Percentiles rank a stretch among this genome's conserved stretches.
Evolutionary conservation across 164 flowering plant species (phyloP).

Genomic region (Litsea cubeba): DNA sequence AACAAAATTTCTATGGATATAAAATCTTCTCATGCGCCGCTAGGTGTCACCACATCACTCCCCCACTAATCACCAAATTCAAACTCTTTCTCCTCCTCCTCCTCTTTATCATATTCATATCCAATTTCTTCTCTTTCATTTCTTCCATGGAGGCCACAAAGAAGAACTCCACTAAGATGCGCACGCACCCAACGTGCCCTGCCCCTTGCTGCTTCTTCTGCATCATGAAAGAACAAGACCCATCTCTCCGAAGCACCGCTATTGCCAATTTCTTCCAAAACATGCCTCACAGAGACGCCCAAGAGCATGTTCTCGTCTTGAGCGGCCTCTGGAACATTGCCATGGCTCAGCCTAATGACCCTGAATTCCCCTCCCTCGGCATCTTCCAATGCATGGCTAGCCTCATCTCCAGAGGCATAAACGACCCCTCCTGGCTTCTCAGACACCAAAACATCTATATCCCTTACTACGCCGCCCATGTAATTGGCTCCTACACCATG

Average conservation of each 20-base stretch:
- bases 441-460: constrained; percentile 64
- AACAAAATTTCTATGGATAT: constrained; percentile 8
- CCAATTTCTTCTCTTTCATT: constrained; percentile 6
- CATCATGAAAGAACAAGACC: constrained; percentile 49
- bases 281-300: constrained; percentile 39
- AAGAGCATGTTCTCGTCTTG: constrained; percentile 54
- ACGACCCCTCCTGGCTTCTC: constrained; percentile 49
- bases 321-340: constrained; percentile 74
- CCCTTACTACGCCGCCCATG: constrained; percentile 91
- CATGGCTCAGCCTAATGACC: constrained; percentile 72
- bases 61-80: neutral
- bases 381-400: constrained; percentile 64
- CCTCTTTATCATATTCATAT: neutral
- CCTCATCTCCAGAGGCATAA: constrained; percentile 40
- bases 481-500: constrained; percentile 93
- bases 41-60: constrained; percentile 11
- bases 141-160: constrained; percentile 20
- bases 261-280: constrained; percentile 45
- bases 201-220: constrained; percentile 68
- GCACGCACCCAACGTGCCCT: constrained; percentile 16
- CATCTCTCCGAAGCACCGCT: constrained; percentile 32
- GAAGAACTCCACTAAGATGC: constrained; percentile 15
- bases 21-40: constrained; percentile 21
- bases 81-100: constrained; percentile 5
- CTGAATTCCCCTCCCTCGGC: constrained; percentile 66